Percentiles rank a stretch among this genome's conserved stretches.
These are phyloP conservation scores for Sparassis latifolia DNA, from an alignment of 1,284 basidiomycete genomes.

Conservation along the genomic window DNA sequence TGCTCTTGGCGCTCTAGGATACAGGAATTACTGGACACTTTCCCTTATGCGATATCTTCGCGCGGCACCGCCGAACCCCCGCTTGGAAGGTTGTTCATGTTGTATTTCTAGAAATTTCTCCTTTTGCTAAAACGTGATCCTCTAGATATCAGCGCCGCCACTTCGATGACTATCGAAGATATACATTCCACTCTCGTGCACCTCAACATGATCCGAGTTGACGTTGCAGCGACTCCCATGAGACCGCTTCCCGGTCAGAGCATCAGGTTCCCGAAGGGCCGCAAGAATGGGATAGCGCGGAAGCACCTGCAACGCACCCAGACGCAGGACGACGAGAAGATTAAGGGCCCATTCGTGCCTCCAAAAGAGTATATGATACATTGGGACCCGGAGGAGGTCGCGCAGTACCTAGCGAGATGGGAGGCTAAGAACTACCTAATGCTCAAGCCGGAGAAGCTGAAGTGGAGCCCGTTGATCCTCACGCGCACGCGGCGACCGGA, in stretches of 20 bases:
- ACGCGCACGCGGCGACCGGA: constrained; percentile 46
- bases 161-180: constrained; percentile 91
- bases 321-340: constrained; percentile 43
- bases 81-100: constrained; percentile 59
- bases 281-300: constrained; percentile 59
- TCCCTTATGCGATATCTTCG: constrained; percentile 82
- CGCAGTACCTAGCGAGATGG: constrained; percentile 63
- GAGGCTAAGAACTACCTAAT: constrained; percentile 77
- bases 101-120: no score
- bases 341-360: constrained; percentile 49
- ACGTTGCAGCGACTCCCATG: constrained; percentile 42
- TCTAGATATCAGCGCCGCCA: constrained; percentile 80
- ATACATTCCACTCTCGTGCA: constrained; percentile 75
- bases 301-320: constrained; percentile 54
- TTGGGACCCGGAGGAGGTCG: constrained; percentile 69
- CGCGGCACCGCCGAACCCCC: constrained; percentile 51
- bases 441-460: constrained; percentile 81
- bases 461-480: constrained; percentile 92
- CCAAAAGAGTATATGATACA: constrained; percentile 76
- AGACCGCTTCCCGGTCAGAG: constrained; percentile 66
- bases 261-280: constrained; percentile 64
- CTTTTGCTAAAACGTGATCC: constrained; percentile 4
- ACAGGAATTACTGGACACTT: constrained; percentile 94
- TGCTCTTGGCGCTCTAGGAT: constrained; percentile 84
- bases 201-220: constrained; percentile 70